These are phyloP conservation scores for Lachnellula arida DNA, from an alignment of 2,329 filamentous ascomycete species.

Conservation along the genomic window DNA sequence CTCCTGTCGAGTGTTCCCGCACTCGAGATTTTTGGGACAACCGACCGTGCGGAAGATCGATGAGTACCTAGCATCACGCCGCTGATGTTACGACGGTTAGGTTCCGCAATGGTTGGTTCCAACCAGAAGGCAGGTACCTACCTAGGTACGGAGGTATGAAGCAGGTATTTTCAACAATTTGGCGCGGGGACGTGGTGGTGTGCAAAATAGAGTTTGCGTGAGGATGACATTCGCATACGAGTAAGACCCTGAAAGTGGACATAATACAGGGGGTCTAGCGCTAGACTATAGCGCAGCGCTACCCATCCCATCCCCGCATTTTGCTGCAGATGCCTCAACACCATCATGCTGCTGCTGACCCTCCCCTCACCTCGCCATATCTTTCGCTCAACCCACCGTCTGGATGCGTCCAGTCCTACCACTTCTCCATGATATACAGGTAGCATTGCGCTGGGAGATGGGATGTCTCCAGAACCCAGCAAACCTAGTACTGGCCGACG, in stretches of 20 bases:
- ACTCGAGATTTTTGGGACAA: too few species aligned
- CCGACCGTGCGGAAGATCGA: too few species aligned
- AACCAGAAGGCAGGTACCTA: too few species aligned
- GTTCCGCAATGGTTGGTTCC: too few species aligned
- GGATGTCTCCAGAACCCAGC: slow-evolving; percentile 26
- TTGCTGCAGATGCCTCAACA: not conserved
- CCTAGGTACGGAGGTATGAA: too few species aligned
- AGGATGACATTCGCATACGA: not conserved
- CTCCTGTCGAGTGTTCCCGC: too few species aligned
- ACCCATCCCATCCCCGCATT: not conserved
- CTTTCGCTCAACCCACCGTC: slow-evolving; percentile 21
- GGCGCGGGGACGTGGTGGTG: too few species aligned
- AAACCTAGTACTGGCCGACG: slow-evolving; percentile 25
- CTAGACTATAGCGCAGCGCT: not conserved
- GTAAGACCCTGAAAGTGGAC: not conserved
- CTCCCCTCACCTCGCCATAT: slow-evolving; percentile 17
- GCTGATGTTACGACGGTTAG: too few species aligned
- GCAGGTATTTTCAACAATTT: too few species aligned
- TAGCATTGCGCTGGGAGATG: slow-evolving; percentile 11
- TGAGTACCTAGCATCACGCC: too few species aligned
- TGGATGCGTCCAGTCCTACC: not conserved
- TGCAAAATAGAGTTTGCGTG: too few species aligned
- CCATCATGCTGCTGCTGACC: not conserved
- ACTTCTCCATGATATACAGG: slow-evolving; percentile 14
- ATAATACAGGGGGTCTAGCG: not conserved